phyloP scores from a whole-genome alignment of 306 rosid species.

The Prunus armeniaca region DNA sequence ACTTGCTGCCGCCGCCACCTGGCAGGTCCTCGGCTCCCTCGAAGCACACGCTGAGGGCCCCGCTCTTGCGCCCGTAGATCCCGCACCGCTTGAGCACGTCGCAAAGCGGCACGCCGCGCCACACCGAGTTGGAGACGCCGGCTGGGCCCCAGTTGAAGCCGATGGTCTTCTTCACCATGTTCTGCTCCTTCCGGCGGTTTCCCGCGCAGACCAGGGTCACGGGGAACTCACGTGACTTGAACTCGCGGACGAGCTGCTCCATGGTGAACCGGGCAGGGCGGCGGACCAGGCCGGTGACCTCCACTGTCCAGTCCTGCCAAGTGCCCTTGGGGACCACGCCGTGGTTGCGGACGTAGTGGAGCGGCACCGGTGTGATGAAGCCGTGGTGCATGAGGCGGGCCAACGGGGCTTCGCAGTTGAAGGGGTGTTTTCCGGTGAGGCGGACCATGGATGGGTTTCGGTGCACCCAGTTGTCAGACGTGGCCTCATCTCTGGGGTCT shows the following conservation, averaged over 20 bases:
- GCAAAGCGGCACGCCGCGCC: slow-evolving; percentile 59
- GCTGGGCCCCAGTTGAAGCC: slow-evolving; percentile 90
- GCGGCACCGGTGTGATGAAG: slow-evolving; percentile 76
- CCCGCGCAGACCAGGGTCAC: slow-evolving; percentile 73
- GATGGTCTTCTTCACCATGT: slow-evolving; percentile 67
- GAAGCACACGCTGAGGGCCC: slow-evolving; percentile 69
- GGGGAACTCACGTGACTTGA: slow-evolving; percentile 45
- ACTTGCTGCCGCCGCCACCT: slow-evolving; percentile 82
- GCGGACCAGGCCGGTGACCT: slow-evolving; percentile 63
- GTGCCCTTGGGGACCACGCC: slow-evolving; percentile 51
- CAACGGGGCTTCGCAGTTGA: slow-evolving; percentile 69
- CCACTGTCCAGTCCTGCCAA: slow-evolving; percentile 71
- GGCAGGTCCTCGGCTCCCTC: slow-evolving; percentile 83
- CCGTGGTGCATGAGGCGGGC: slow-evolving; percentile 69
- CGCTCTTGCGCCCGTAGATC: slow-evolving; percentile 37
- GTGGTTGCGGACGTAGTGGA: slow-evolving; percentile 85
- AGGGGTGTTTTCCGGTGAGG: slow-evolving; percentile 81
- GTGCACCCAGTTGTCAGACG: slow-evolving; percentile 64
- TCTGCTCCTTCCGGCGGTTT: slow-evolving; percentile 75
- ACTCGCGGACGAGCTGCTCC: slow-evolving; percentile 58
- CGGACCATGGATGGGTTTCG: slow-evolving; percentile 66
- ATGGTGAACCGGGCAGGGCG: slow-evolving; percentile 51
- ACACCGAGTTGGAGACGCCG: slow-evolving; percentile 64
- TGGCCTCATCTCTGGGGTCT: slow-evolving; percentile 62
- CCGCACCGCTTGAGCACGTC: slow-evolving; percentile 57